Base-by-base conservation (phyloP, 768 basidiomycete species). In the Boletus reticulatus region DNA sequence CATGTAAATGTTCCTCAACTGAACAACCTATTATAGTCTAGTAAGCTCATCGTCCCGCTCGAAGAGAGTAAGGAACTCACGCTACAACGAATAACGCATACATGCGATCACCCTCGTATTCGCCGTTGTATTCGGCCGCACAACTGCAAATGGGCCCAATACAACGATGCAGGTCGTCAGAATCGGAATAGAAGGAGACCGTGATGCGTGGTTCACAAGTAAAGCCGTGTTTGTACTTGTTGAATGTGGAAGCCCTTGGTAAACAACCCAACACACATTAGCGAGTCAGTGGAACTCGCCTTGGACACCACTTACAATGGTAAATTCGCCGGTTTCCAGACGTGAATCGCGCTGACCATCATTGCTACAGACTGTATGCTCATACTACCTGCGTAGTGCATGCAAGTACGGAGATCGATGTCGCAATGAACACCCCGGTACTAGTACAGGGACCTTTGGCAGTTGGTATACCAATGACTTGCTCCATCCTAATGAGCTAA, bases 331-430 rank as follows among this genome's bases (percentile, higher is more conserved):
- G 11, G 1, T 36, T 17, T n/a, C 16, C 8, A 19, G 11, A 24
- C 6, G 2, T n/a, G 13, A 39, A 0, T 4, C 24, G 8, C 38
- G 4, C 36, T 67, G 17, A 69, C 39, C n/a, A n/a, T n/a, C 1
- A 2, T 59, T 43, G 32, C 44, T 4, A 38, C 41, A 88, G 87
- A 67, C 67, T 8, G 78, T 87, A 0, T 90, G 88, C 63, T 73
- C 77, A 44, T 90, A 75, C 69, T 89, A 78, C 64, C 65, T 85
- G 42, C 79, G 82, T 16, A 88, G 88, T 8, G 62, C 72, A 36
- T 90, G 89, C 73, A 81, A 75, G 62, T 91, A 85, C 61, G 89
- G 89, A 4, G 71, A 76, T 48, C 72, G 69, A 36, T 91, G 89
- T 67, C 78, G 81, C 60, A 83, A 87, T 61, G 85, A 88, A 58